Conservation (phyloP, 768 basidiomycete species). For the Termitomyces sp. region DNA sequence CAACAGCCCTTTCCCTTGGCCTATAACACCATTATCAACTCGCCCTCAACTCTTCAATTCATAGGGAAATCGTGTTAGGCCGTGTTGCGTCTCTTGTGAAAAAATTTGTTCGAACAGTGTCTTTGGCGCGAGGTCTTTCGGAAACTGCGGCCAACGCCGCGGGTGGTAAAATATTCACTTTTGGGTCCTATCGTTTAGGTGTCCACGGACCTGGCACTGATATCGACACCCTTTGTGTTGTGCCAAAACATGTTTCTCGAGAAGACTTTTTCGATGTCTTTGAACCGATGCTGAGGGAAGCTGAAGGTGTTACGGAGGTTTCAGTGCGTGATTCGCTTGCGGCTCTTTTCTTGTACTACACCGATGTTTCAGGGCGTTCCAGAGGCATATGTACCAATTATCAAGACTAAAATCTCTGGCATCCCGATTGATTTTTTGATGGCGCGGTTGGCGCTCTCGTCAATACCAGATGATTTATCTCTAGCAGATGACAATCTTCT, state of each 20-base stretch:
- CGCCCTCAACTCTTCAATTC: constrained; percentile 15
- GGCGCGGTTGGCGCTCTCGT: constrained; percentile 81
- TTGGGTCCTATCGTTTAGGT: constrained; percentile 96
- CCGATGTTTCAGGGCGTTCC: constrained; percentile 73
- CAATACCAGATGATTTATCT: constrained; percentile 90
- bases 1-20: constrained; percentile 3
- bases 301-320: constrained; percentile 84
- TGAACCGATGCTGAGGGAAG: constrained; percentile 79
- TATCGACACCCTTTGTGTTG: constrained; percentile 98
- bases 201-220: constrained; percentile 95
- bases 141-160: constrained; percentile 85
- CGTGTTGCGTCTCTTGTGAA: constrained; percentile 87
- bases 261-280: constrained; percentile 96
- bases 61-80: constrained; percentile 90
- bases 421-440: constrained; percentile 94
- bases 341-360: neutral
- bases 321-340: constrained; percentile 55
- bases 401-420: constrained; percentile 87
- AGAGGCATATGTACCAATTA: constrained; percentile 94
- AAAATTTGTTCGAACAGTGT: constrained; percentile 86
- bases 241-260: constrained; percentile 91
- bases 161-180: constrained; percentile 98
- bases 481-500: constrained; percentile 89
- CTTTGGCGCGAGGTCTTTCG: constrained; percentile 76
- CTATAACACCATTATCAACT: constrained; percentile 3